Base-by-base conservation (phyloP, 345 rosid genomes). In the Citrus sinensis region DNA sequence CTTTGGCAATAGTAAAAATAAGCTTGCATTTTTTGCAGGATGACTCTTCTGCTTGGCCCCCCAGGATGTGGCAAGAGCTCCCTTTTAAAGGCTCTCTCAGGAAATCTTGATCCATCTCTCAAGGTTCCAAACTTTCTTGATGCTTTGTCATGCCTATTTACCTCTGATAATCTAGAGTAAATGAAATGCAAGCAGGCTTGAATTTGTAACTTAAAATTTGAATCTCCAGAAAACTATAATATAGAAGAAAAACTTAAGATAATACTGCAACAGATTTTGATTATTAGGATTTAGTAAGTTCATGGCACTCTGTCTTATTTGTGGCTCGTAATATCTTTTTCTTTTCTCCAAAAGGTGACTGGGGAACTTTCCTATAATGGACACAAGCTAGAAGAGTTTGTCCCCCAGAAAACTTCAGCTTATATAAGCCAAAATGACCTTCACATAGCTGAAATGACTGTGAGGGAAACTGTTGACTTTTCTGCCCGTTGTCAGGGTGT, bases 381-480 rank as follows among this genome's bases (percentile, higher is more conserved):
- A 54, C 78, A 80, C 70, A 84, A 80, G 46, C 78, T 87, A 22
- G 81, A 90, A 16, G 89, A 86, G 74, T 86, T 90, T 83, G 86
- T 86, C 49, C 92, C 90, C 55, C 88, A 85, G 81, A 90, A 86
- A 83, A 87, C 89, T 9, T 87, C 92, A 9, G 85, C 94, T 1
- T 90, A 89, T 17, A 80, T 87, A 67, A 87, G 92, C 75, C 89
- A 87, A 80, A 66, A 88, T 73, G 92, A 90, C 35, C 79, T 82
- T 71, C 91, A 87, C 80, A 87, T 88, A 24, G 80, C 86, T 11
- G 88, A 87, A 79, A 86, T 90, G 89, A 87, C 92, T 19, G 92
- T 90, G 16, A 89, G 91, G 79, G 94, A 90, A 80, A 87, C 94
- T 20, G 64, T 89, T 32, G 87, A 89, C 77, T 89, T 86, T 78